A percentile compares a stretch with the other conserved stretches of the same genome.
These are phyloP conservation scores for Xylaria flabelliformis DNA, from an alignment of 495 filamentous ascomycete genomes.

Conservation along the genomic window DNA sequence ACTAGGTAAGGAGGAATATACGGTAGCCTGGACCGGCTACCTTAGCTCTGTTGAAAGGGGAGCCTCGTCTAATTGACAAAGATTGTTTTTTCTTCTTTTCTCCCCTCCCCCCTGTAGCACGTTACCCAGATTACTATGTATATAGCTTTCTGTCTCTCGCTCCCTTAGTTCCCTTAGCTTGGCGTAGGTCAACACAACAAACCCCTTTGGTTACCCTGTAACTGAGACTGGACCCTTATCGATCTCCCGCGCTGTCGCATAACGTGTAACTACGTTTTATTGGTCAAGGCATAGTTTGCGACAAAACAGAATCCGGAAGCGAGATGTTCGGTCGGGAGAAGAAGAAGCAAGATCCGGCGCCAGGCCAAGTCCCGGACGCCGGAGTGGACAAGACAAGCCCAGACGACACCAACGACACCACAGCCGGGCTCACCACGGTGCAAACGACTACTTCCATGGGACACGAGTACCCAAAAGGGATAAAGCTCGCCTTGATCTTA, in stretches of 20 bases:
- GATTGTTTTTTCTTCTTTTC: not conserved
- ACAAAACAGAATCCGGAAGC: not conserved
- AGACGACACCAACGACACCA: constrained; percentile 16
- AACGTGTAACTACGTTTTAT: not conserved
- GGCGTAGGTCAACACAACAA: not conserved
- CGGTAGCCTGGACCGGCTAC: not conserved
- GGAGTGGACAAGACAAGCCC: constrained; percentile 8
- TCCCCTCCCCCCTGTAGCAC: not conserved
- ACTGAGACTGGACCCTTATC: too few species aligned
- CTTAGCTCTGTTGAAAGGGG: not conserved
- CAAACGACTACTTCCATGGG: not conserved
- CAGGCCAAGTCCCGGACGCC: constrained; percentile 12
- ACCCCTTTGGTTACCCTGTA: not conserved
- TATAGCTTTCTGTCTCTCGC: not conserved
- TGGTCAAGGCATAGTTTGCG: not conserved
- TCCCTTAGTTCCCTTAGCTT: not conserved
- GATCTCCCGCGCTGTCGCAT: not conserved
- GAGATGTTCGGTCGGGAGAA: constrained; percentile 21
- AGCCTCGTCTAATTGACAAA: not conserved
- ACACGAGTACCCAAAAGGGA: constrained; percentile 39
- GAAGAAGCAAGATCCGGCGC: constrained; percentile 15
- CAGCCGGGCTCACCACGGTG: constrained; percentile 17
- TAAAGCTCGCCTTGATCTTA: constrained; percentile 38
- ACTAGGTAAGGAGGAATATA: not conserved
- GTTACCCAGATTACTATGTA: not conserved